Evolutionary conservation across 2,329 filamentous ascomycete species (phyloP).

Genomic region (Cadophora gregata): DNA sequence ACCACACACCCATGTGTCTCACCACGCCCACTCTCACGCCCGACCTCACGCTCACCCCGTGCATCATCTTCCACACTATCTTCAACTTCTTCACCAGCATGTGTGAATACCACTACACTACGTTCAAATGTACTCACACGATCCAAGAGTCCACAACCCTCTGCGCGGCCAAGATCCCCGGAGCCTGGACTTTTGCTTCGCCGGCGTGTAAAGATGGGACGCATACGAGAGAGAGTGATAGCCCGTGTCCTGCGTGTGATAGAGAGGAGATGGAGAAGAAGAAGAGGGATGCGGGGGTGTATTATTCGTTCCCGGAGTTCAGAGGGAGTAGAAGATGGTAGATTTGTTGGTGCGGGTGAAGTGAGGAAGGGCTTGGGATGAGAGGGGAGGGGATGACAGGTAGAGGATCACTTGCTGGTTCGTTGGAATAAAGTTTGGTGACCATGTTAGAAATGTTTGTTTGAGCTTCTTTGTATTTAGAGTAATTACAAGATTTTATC

Average conservation of each 20-base stretch:
- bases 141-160: background rate
- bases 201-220: background rate
- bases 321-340: background rate
- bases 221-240: background rate
- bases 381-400: too few relatives aligned
- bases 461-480: too few relatives aligned
- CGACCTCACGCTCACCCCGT: too few relatives aligned
- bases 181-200: background rate
- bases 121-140: background rate
- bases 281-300: background rate
- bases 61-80: background rate
- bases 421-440: background rate
- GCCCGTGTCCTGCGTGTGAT: background rate
- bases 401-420: background rate
- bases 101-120: constrained; percentile 12
- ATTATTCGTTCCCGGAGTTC: constrained; percentile 6
- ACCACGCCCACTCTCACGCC: too few relatives aligned
- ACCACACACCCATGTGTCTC: background rate
- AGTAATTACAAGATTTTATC: too few relatives aligned
- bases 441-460: too few relatives aligned
- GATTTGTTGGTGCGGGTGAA: too few relatives aligned
- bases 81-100: background rate
- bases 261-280: constrained; percentile 8
- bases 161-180: background rate
- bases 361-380: too few relatives aligned